Base-by-base conservation (phyloP, 768 basidiomycete species). In the Mycena indigotica region DNA sequence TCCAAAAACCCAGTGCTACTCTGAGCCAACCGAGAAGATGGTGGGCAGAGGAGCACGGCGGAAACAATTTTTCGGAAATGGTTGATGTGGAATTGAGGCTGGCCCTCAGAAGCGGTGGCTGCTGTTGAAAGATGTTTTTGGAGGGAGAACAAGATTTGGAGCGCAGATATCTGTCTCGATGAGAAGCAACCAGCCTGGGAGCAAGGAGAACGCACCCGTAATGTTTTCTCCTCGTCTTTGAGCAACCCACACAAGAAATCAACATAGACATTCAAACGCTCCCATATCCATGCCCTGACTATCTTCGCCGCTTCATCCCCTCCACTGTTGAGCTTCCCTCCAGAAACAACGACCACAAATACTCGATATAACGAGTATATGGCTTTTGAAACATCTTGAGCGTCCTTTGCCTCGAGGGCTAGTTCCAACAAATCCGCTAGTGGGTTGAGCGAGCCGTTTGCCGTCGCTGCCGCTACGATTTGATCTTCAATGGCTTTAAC, bases 291-390 rank as follows among this genome's bases (percentile, higher is more conserved):
- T 24, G 78, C 75, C 60, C 87, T 84, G 5, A 94, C 89, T 17
- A 82, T 77, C 64, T 84, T 84, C 38, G 83, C 80, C 16, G 80
- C 82, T 25, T 84, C 85, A 29, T 82, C 75, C 16, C 77, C 78
- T 25, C 75, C 74, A 29, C 73, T 53, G 30, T 75, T 76, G 15
- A 93, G 73, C 60, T 85, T 84, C 2, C 85, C 83, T 28, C 78
- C 78, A 3, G 78, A 69, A 48, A 93, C 80, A 30, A 91, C 72
- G 21, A 80, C 63, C 8, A 89, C 83, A 67, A 93, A 94, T 13
- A 88, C 77, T 35, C 95, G 76, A 70, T 96, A 95, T 4, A 90
- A 70, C 0, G 93, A 87, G 72, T 93, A 96, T 17, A 94, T 80
- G 1, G 83, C 86, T 68, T 89, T 93, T 17, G 77, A 89, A 15